Percentiles rank a stretch among this genome's conserved stretches.
phyloP scores from a whole-genome alignment of 139 green algal species.

The Chlorella sp. region DNA sequence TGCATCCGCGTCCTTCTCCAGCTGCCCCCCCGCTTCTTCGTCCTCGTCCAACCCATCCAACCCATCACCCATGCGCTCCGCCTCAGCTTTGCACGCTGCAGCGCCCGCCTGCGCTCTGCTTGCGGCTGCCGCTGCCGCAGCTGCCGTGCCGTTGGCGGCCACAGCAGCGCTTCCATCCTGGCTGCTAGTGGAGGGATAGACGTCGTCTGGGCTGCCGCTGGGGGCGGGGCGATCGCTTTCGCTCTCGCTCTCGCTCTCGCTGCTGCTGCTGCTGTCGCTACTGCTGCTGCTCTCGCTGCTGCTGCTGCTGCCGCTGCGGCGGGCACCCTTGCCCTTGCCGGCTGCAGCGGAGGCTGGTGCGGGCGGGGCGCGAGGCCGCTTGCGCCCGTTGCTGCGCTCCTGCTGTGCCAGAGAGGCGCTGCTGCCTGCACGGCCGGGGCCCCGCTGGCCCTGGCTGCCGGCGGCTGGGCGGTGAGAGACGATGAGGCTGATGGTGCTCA shows the following conservation, averaged over 20 bases:
- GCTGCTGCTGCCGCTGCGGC: conserved; percentile 22
- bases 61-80: too few relatives aligned
- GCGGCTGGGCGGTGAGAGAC: conserved; percentile 55
- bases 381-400: neutral
- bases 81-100: too few relatives aligned
- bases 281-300: conserved; percentile 12
- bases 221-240: neutral
- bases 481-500: conserved; percentile 84
- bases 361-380: neutral
- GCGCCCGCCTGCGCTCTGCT: neutral
- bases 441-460: conserved; percentile 17
- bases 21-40: too few relatives aligned
- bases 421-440: neutral
- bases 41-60: too few relatives aligned
- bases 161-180: neutral
- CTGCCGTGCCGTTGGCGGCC: neutral
- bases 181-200: neutral
- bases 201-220: neutral
- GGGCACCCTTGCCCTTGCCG: neutral
- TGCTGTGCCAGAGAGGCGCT: neutral
- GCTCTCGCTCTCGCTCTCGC: conserved; percentile 10
- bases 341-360: neutral
- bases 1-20: too few relatives aligned
- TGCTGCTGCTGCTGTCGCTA: conserved; percentile 17
- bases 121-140: neutral